phyloP scores from a whole-genome alignment of 345 rosid genomes.

The Diplotaxis tenuifolia region DNA sequence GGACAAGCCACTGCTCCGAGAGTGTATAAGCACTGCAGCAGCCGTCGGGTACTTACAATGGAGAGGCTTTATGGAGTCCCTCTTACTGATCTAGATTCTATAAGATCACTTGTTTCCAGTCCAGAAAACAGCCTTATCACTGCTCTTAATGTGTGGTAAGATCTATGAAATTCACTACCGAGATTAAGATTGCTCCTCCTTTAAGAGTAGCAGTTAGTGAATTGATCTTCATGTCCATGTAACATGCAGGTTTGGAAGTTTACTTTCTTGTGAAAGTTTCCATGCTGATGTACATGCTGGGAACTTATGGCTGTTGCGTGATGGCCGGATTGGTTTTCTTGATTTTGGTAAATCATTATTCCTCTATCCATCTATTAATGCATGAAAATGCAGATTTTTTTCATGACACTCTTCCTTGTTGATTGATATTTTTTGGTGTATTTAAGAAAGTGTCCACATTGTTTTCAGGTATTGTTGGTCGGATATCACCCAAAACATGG shows the following conservation, averaged over 20 bases:
- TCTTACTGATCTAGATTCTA: constrained; percentile 89
- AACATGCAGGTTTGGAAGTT: constrained; percentile 83
- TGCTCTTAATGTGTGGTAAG: constrained; percentile 94
- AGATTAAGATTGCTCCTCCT: not conserved
- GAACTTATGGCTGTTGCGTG: constrained; percentile 86
- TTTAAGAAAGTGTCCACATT: not conserved
- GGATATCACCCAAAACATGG: constrained; percentile 96
- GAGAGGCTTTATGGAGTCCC: constrained; percentile 98
- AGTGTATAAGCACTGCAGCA: constrained; percentile 85
- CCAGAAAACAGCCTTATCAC: constrained; percentile 94
- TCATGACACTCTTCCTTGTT: not conserved
- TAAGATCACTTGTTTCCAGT: constrained; percentile 80
- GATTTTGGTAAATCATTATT: constrained; percentile 65
- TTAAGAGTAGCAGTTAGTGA: not conserved
- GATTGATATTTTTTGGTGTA: constrained; percentile 13
- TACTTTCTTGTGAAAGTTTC: constrained; percentile 91
- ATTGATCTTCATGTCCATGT: not conserved
- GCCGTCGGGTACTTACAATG: constrained; percentile 79
- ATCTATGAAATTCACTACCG: constrained; percentile 11
- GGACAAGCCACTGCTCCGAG: constrained; percentile 93
- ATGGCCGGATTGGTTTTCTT: constrained; percentile 97
- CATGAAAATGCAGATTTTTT: too few species aligned
- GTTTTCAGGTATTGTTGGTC: constrained; percentile 88
- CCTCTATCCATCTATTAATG: not conserved
- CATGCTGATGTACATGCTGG: constrained; percentile 99